These are phyloP conservation scores for Erucastrum elatum DNA, from an alignment of 345 rosid species.

Conservation along the genomic window DNA sequence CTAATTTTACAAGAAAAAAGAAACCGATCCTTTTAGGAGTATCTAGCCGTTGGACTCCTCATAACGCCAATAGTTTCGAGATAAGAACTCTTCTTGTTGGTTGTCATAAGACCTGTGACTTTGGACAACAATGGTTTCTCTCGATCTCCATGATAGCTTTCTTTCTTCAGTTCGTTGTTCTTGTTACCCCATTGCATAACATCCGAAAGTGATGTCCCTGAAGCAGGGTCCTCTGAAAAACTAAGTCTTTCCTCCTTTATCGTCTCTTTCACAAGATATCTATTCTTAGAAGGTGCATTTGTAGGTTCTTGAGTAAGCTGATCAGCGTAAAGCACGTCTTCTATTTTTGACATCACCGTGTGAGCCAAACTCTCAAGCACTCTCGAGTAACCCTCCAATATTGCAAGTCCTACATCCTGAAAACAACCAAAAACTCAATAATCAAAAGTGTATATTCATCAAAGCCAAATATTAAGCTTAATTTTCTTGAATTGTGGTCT, in stretches of 20 bases:
- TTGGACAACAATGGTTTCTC: conserved; percentile 45
- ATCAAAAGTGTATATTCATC: background rate
- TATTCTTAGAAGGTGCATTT: conserved; percentile 43
- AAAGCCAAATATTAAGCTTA: background rate
- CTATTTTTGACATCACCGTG: conserved; percentile 72
- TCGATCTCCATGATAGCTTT: conserved; percentile 46
- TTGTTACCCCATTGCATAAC: conserved; percentile 77
- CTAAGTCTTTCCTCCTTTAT: conserved; percentile 33
- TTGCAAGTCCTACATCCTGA: conserved; percentile 85
- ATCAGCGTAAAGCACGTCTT: conserved; percentile 77
- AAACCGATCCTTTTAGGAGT: conserved; percentile 25
- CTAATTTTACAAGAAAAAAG: conserved; percentile 31
- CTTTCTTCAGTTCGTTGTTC: conserved; percentile 44
- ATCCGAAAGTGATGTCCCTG: conserved; percentile 59
- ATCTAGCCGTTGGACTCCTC: conserved; percentile 69
- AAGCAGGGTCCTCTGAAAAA: conserved; percentile 29
- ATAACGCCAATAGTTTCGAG: conserved; percentile 59
- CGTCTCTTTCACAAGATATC: conserved; percentile 18
- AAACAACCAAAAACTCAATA: background rate
- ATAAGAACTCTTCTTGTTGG: conserved; percentile 57
- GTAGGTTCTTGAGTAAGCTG: conserved; percentile 56
- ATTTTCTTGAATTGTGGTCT: background rate
- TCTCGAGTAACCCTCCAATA: conserved; percentile 85
- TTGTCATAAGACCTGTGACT: conserved; percentile 42
- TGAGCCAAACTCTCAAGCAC: conserved; percentile 82